Evolutionary conservation across 305 asterid genomes (phyloP).

Genomic region (Fraxinus greggii): DNA sequence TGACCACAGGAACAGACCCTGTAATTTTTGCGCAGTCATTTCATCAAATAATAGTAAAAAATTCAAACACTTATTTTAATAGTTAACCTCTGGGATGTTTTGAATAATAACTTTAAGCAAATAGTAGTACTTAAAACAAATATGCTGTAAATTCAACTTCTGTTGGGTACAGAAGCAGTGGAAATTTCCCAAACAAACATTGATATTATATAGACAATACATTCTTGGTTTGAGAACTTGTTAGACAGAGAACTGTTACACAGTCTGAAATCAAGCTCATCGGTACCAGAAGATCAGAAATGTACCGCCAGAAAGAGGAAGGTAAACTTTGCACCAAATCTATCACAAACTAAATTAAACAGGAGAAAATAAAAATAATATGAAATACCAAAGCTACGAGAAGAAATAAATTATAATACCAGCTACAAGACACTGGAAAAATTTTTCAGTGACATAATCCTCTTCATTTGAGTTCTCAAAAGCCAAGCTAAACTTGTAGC

Average conservation of each 20-base stretch:
- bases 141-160: background rate
- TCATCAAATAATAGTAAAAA: slow-evolving; percentile 25
- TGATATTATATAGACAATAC: background rate
- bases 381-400: background rate
- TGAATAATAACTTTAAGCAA: background rate
- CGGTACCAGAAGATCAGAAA: background rate
- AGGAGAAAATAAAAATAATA: background rate
- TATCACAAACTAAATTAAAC: background rate
- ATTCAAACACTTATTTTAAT: background rate
- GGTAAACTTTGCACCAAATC: background rate
- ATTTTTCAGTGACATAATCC: slow-evolving; percentile 96
- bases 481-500: slow-evolving; percentile 89
- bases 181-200: background rate
- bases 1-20: slow-evolving; percentile 88
- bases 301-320: background rate
- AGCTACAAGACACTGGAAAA: slow-evolving; percentile 94
- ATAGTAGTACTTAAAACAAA: background rate
- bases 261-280: background rate
- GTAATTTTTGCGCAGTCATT: slow-evolving; percentile 22
- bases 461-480: slow-evolving; percentile 96
- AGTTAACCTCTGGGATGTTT: background rate
- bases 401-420: slow-evolving; percentile 46
- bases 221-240: background rate
- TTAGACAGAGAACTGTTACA: background rate
- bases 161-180: background rate